Conservation (phyloP, 768 basidiomycete genomes). For the Gautieria morchelliformis region DNA sequence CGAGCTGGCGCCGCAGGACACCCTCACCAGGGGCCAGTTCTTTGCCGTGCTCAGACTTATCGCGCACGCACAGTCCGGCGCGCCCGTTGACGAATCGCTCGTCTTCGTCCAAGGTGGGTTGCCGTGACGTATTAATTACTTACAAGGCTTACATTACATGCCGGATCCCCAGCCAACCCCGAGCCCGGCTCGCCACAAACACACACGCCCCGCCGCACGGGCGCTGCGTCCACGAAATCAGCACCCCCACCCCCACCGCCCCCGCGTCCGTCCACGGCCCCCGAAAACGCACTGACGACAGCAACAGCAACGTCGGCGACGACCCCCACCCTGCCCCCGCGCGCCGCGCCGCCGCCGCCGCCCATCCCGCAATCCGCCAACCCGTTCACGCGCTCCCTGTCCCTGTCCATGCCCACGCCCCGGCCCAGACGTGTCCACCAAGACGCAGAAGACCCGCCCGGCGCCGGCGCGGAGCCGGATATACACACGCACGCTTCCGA, state of each 20-base stretch:
- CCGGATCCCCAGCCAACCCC: constrained; percentile 7
- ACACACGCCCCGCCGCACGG: neutral
- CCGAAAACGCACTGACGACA: too few species aligned
- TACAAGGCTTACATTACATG: too few species aligned
- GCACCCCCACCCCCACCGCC: neutral
- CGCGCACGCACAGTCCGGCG: constrained; percentile 51
- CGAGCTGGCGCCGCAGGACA: constrained; percentile 39
- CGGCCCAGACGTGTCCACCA: too few species aligned
- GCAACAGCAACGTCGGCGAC: neutral
- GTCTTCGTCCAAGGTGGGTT: constrained; percentile 65
- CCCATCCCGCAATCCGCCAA: neutral
- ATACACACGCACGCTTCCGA: neutral
- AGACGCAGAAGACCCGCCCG: neutral
- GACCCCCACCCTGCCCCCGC: neutral
- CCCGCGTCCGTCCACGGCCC: neutral
- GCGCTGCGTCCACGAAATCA: neutral
- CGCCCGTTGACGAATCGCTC: constrained; percentile 50
- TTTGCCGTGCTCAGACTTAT: constrained; percentile 66
- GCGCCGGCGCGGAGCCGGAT: neutral
- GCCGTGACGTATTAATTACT: neutral
- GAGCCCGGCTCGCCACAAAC: neutral
- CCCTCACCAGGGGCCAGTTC: constrained; percentile 60
- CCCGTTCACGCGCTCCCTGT: neutral
- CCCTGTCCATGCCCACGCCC: neutral
- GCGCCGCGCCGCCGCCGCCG: neutral